phyloP scores from a whole-genome alignment of 2,329 filamentous ascomycete species.

The Plenodomus lindquistii region DNA sequence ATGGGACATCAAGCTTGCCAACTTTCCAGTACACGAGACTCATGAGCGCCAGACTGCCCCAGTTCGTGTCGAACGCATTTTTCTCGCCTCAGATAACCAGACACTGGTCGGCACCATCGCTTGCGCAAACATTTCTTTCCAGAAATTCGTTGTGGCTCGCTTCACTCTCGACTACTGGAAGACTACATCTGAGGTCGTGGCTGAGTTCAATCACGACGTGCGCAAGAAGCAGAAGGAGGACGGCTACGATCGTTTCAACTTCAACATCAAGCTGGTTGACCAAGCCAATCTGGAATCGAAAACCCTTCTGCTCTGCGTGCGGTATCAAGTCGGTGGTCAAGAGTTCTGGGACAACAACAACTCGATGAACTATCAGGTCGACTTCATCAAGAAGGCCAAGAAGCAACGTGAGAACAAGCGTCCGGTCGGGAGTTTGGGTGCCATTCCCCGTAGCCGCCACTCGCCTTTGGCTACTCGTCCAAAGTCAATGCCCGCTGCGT shows the following conservation, averaged over 20 bases:
- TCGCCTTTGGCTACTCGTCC: constrained; percentile 52
- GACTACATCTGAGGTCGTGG: constrained; percentile 90
- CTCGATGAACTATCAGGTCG: constrained; percentile 85
- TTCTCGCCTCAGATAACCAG: constrained; percentile 86
- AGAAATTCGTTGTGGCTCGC: constrained; percentile 85
- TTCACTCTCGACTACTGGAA: constrained; percentile 99
- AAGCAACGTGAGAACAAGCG: constrained; percentile 56
- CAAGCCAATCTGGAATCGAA: constrained; percentile 89
- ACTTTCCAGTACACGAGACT: constrained; percentile 71
- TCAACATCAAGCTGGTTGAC: constrained; percentile 90
- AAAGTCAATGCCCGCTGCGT: constrained; percentile 52
- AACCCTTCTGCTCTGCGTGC: constrained; percentile 88
- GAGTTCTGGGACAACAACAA: constrained; percentile 97
- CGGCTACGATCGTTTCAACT: constrained; percentile 86
- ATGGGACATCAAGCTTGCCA: constrained; percentile 84
- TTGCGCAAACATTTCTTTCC: constrained; percentile 86
- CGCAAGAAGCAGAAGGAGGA: constrained; percentile 66
- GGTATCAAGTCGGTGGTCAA: constrained; percentile 79
- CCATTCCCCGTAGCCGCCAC: constrained; percentile 55
- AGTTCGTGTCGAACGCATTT: constrained; percentile 83
- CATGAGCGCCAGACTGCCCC: constrained; percentile 66
- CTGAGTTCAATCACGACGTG: constrained; percentile 84
- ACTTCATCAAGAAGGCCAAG: constrained; percentile 81
- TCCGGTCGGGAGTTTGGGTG: constrained; percentile 54
- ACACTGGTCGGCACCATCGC: constrained; percentile 80